Conservation (phyloP, 129 eudicot species). For the Artemisia tridentata region DNA sequence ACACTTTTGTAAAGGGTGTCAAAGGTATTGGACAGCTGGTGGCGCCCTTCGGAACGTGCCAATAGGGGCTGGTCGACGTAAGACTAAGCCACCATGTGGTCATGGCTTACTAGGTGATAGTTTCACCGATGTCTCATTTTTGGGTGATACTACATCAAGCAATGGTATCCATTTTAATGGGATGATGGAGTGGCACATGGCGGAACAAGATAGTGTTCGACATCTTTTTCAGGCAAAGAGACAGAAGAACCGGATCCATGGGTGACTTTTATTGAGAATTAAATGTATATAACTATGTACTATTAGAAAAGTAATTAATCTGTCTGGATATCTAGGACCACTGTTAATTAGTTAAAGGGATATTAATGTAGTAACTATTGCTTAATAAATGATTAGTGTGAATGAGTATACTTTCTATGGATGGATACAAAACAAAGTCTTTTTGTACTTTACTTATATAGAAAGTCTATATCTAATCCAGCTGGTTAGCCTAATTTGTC, state of each 20-base stretch:
- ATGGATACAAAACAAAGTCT: conserved; percentile 26
- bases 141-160: conserved; percentile 27
- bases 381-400: conserved; percentile 26
- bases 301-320: conserved; percentile 27
- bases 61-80: conserved; percentile 80
- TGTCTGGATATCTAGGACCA: conserved; percentile 16
- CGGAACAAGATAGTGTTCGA: conserved; percentile 33
- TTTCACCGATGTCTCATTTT: conserved; percentile 45
- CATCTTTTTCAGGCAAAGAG: conserved; percentile 61
- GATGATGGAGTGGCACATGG: conserved; percentile 58
- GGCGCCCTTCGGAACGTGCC: conserved; percentile 85
- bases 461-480: conserved; percentile 27
- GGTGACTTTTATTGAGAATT: conserved; percentile 42
- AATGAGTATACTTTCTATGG: conserved; percentile 25
- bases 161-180: conserved; percentile 47
- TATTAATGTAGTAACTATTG: conserved; percentile 26
- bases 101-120: conserved; percentile 34
- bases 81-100: conserved; percentile 47
- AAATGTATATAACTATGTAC: not conserved
- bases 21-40: conserved; percentile 88
- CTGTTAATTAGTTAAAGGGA: conserved; percentile 17
- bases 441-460: conserved; percentile 27
- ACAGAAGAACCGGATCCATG: conserved; percentile 38
- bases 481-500: conserved; percentile 31
- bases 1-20: conserved; percentile 83